Evolutionary conservation across 2,329 filamentous ascomycete genomes (phyloP), one percentile per base, ranked within the genome.

Genomic region (Pezicula neosporulosa): DNA sequence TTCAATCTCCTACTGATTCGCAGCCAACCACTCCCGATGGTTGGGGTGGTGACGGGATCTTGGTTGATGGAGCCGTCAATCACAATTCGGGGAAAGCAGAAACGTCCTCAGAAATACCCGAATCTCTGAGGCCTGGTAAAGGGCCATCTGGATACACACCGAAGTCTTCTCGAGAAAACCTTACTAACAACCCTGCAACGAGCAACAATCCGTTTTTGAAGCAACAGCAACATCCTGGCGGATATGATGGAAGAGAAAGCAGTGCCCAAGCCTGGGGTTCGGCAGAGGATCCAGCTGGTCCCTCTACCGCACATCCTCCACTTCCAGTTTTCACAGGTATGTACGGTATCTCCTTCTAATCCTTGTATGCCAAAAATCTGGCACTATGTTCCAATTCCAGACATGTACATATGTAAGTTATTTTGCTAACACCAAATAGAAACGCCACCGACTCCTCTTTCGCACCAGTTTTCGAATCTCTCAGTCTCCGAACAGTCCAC

Each of bases 121-220:
- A 61, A 21, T 54, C 59, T 19, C 48, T 67, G 42, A 58, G 56
- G 54, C 56, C 61, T 50, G 63, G 63, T 15, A 16, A 39, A 39
- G 37, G 37, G 9, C 57, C 56, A 37, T 55, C 49, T 16, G 56
- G 53, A 44, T 49, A 51, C 44, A 56, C 57, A 9, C 58, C 59
- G 21, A 58, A 55, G 6, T 53, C 48, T 21, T 64, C 62, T 10
- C 57, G 57, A 19, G 63, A 63, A 36, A 49, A 44, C 47, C 38
- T 60, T 28, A 44, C 52, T 16, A 55, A 57, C 12, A 33, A 33
- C 35, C 36, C 49, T n/a, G 8, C 50, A 5, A 43, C 49, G 10
- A 53, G 38, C n/a, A 66, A 60, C n/a, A 67, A 67, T 48, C 65
- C 65, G n/a, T 67, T 59, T 45, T 19, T 63, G 19, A 55, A 56